Conservation (phyloP, 208 protist genomes). For the Crithidia thermophila region DNA sequence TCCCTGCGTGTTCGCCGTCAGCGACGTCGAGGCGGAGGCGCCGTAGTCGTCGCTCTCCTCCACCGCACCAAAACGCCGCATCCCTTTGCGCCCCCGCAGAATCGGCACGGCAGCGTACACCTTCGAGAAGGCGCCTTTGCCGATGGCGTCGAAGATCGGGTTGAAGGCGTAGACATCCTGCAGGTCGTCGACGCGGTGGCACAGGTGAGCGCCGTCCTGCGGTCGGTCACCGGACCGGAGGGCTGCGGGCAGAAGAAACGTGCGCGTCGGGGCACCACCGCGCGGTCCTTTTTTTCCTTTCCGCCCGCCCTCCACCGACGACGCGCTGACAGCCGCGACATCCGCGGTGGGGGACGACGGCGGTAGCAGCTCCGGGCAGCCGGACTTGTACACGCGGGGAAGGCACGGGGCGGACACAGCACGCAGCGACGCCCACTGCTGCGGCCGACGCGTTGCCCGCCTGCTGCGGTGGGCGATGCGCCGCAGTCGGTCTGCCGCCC, state of each 20-base stretch:
- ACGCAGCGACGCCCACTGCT: conserved; percentile 21
- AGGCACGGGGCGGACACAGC: conserved; percentile 55
- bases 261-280: too few relatives aligned
- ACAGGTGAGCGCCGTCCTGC: conserved; percentile 34
- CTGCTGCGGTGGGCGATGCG: not conserved
- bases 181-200: conserved; percentile 53
- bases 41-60: too few relatives aligned
- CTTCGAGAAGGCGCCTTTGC: conserved; percentile 72
- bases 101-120: conserved; percentile 79
- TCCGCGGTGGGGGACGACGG: not conserved
- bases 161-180: conserved; percentile 83
- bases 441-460: not conserved
- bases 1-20: too few relatives aligned
- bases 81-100: conserved; percentile 37
- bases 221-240: conserved; percentile 1
- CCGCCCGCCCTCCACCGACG: too few relatives aligned
- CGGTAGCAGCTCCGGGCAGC: conserved; percentile 17
- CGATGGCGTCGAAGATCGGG: conserved; percentile 63
- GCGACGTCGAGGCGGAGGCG: too few relatives aligned
- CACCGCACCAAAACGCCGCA: conserved; percentile 12
- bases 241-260: not conserved
- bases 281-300: too few relatives aligned
- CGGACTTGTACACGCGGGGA: conserved; percentile 28
- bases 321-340: not conserved
- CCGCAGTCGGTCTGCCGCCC: not conserved